Evolutionary conservation across 2,329 filamentous ascomycete species (phyloP), one percentile per base, ranked within the genome.

Genomic region (Leptographium galeiforme): DNA sequence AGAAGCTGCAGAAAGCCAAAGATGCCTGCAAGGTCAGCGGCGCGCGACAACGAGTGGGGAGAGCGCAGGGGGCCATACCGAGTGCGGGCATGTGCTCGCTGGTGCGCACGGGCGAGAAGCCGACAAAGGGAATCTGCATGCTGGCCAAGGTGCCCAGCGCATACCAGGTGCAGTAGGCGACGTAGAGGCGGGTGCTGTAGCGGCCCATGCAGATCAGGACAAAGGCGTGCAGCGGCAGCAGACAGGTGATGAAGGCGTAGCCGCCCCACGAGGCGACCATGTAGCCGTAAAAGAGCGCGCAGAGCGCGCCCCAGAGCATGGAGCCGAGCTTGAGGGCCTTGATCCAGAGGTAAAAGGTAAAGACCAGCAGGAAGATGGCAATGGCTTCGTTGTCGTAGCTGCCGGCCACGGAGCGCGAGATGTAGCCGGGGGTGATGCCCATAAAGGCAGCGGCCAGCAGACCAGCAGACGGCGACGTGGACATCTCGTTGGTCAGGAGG

Each of bases 251-350:
- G 79, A 98, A 98, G 64, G 95, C 93, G 69, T 98, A 98, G 66
- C 93, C 93, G 77, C 93, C 93, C 93, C 93, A 98, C 18, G 94
- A 95, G 49, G 91, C 93, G 59, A 98, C 93, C 93, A 98, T 98
- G 81, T 98, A 98, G 65, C 93, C 93, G 71, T 98, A 98, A 73
- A 94, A 97, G 53, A 98, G 77, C 45, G 93, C 93, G 62, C 90
- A 93, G 58, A 96, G 76, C 40, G 88, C 90, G 62, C 89, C 91
- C 91, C 91, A 98, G 70, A 96, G 87, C 68, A 95, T 89, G 50
- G 93, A 97, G 32, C 93, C 93, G 55, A 89, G 80, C 76, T 98
- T 98, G 61, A 98, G 78, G 19, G 93, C 89, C 78, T 97, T 97
- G 73, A 98, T 95, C 93, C 93, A 98, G 52, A 98, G 81, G 72